Conservation (phyloP, 2,329 filamentous ascomycete genomes). For the Stemphylium beticola region DNA sequence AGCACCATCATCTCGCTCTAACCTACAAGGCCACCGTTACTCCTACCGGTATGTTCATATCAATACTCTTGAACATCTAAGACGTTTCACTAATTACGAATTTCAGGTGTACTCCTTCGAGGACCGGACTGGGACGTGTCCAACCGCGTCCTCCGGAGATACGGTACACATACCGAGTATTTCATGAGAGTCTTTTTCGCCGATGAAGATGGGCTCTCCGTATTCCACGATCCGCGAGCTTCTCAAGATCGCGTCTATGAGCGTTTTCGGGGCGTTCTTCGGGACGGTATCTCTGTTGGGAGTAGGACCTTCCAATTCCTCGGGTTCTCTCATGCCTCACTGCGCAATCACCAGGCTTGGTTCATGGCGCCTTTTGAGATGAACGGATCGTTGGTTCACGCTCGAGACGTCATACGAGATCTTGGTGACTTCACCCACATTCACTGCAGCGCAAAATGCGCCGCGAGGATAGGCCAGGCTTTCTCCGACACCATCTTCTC, state of each 20-base stretch:
- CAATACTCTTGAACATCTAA: too few relatives aligned
- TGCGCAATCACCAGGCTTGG: conserved; percentile 40
- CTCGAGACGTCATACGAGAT: conserved; percentile 58
- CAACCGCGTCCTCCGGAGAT: conserved; percentile 41
- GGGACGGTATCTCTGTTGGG: conserved; percentile 58
- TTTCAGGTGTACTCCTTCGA: conserved; percentile 45
- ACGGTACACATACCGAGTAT: conserved; percentile 27
- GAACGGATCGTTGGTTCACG: conserved; percentile 55
- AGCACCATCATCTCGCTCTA: conserved; percentile 50
- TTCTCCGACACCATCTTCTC: conserved; percentile 81
- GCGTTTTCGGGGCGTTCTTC: conserved; percentile 66
- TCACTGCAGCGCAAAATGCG: conserved; percentile 62
- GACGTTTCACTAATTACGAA: background rate
- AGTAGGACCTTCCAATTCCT: conserved; percentile 40
- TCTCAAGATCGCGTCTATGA: conserved; percentile 38
- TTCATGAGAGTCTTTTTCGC: conserved; percentile 69
- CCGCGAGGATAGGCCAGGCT: conserved; percentile 67
- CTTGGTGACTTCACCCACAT: conserved; percentile 55
- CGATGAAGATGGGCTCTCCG: conserved; percentile 72
- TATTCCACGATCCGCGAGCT: conserved; percentile 61
- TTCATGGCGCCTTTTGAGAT: conserved; percentile 42
- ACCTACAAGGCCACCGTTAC: conserved; percentile 63
- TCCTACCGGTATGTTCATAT: conserved; percentile 41
- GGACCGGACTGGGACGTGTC: conserved; percentile 65
- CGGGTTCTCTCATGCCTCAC: conserved; percentile 43